phyloP scores from a whole-genome alignment of 768 basidiomycete genomes.

The Stropharia rugosoannulata region DNA sequence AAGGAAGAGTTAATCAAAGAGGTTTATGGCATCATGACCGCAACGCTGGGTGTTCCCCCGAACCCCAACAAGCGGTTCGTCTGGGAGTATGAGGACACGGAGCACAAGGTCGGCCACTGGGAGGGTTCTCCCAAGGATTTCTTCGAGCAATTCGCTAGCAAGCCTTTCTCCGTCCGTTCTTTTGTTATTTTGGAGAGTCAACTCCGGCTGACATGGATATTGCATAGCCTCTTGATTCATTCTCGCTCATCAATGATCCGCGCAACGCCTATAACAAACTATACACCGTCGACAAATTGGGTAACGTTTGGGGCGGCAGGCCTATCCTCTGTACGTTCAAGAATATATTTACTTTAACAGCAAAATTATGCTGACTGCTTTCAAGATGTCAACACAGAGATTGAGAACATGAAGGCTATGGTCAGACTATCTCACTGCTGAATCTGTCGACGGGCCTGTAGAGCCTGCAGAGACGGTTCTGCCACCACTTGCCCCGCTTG shows the following conservation, averaged over 20 bases:
- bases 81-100: conserved; percentile 88
- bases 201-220: conserved; percentile 1
- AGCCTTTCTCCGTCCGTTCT: conserved; percentile 52
- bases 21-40: conserved; percentile 79
- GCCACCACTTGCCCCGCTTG: neutral
- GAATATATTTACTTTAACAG: neutral
- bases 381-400: conserved; percentile 87
- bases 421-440: too few species aligned
- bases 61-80: conserved; percentile 66
- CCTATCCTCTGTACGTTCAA: conserved; percentile 77
- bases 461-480: too few species aligned
- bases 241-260: conserved; percentile 95
- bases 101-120: conserved; percentile 74
- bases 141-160: conserved; percentile 62
- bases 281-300: conserved; percentile 91
- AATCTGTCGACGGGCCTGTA: too few species aligned
- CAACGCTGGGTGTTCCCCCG: conserved; percentile 86
- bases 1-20: conserved; percentile 87
- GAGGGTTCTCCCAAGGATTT: conserved; percentile 82
- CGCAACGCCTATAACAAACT: conserved; percentile 82
- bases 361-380: neutral
- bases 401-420: conserved; percentile 75
- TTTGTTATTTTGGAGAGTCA: neutral
- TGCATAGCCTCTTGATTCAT: conserved; percentile 64
- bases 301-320: conserved; percentile 88